phyloP scores from a whole-genome alignment of 2,329 filamentous ascomycete genomes.

The Arthrobotrys entomopaga region DNA sequence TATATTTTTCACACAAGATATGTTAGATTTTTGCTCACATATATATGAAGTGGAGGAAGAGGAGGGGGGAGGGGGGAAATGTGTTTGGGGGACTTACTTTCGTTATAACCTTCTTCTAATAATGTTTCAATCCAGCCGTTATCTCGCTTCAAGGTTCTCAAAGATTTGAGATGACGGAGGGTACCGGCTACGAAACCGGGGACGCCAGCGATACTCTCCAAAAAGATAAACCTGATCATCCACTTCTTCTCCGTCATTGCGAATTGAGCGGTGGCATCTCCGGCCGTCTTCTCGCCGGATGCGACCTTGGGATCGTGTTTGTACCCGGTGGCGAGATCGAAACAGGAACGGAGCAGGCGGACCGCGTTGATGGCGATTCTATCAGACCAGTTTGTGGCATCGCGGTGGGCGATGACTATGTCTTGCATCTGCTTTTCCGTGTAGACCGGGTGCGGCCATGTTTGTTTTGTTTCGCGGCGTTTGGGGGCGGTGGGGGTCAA shows the following conservation, averaged over 20 bases:
- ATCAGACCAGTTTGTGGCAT: slow-evolving; percentile 78
- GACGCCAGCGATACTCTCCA: slow-evolving; percentile 93
- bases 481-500: slow-evolving; percentile 13
- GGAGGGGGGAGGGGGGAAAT: too few relatives aligned
- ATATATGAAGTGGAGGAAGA: too few relatives aligned
- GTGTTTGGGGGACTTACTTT: slow-evolving; percentile 67
- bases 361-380: slow-evolving; percentile 81
- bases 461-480: slow-evolving; percentile 66
- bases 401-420: slow-evolving; percentile 77
- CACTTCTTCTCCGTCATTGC: slow-evolving; percentile 85
- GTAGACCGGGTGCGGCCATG: slow-evolving; percentile 78
- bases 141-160: slow-evolving; percentile 86
- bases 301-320: slow-evolving; percentile 72
- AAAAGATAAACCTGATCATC: slow-evolving; percentile 87
- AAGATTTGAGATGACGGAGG: slow-evolving; percentile 84
- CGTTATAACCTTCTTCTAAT: slow-evolving; percentile 89
- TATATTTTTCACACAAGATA: background rate
- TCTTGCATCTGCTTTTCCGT: slow-evolving; percentile 80
- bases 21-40: too few relatives aligned
- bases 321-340: slow-evolving; percentile 84
- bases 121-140: slow-evolving; percentile 96
- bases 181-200: slow-evolving; percentile 97
- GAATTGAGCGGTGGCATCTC: slow-evolving; percentile 69
- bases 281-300: slow-evolving; percentile 59
- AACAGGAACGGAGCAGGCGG: slow-evolving; percentile 77